Base-by-base conservation (phyloP, 768 basidiomycete species). In the Naganishia friedmannii region DNA sequence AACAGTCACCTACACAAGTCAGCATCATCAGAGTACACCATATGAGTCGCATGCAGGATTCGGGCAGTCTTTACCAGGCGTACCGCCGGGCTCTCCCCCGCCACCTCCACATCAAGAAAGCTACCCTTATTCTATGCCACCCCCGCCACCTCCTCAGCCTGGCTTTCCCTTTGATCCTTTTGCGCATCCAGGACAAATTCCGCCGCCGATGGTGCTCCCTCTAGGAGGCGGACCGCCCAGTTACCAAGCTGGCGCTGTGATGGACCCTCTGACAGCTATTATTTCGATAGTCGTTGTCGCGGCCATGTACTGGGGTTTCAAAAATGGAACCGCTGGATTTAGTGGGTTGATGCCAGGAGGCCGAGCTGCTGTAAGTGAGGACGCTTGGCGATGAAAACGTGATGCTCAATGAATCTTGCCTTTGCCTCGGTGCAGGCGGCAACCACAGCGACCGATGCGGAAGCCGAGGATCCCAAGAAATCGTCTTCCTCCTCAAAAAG, bases 221-320 rank as follows among this genome's bases (percentile, higher is more conserved):
- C 28, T 42, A 10, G 60, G 23, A 42, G 39, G 39, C 42, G n/a
- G 42, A 42, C 42, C 29, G 4, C 29, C 39, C 12, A 29, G 39
- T 21, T 63, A 63, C 39, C 45, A 69, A n/a, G 29, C 69, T 21
- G 69, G 69, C 7, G 23, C 69, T 9, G 26, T 70, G 2, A 53
- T 70, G 46, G 42, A 60, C 31, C 60, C 69, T 19, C 51, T 65
- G 7, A 57, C 69, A 1, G 69, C 69, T 29, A 28, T 70, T 28
- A 28, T 70, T 21, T 70, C 46, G 10, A 45, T 70, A 15, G 19
- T 70, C 29, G 45, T 60, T 28, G 54, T 70, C 8, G 69, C 69
- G 19, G 63, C 6, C 6, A 63, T 58, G 42, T 70, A 70, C 53
- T 70, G 69, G 58, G 69, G 58, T 9, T 65, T 70, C 63, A 70